phyloP scores from a whole-genome alignment of 352 stramenopile genomes.

The Pythium volutum region DNA sequence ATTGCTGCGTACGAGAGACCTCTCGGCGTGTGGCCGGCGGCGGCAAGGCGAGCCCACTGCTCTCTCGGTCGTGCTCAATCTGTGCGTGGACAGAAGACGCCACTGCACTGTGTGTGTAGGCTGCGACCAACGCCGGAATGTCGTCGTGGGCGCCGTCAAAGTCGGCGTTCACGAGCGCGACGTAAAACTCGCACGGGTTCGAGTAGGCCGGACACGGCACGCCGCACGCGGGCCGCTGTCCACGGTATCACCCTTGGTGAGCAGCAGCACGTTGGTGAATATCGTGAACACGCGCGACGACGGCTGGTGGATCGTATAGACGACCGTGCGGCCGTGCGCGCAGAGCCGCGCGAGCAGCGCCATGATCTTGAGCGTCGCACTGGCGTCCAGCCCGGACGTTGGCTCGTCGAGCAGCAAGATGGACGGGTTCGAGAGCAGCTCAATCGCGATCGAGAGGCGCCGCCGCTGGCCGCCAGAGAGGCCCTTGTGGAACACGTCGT shows the following conservation, averaged over 20 bases:
- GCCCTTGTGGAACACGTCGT: slow-evolving; percentile 84
- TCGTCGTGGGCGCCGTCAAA: slow-evolving; percentile 46
- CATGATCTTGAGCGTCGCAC: slow-evolving; percentile 88
- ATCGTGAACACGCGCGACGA: slow-evolving; percentile 66
- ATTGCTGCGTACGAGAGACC: slow-evolving; percentile 57
- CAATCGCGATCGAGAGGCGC: slow-evolving; percentile 90
- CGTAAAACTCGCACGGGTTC: slow-evolving; percentile 66
- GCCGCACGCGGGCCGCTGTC: slow-evolving; percentile 85
- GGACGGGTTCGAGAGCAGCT: slow-evolving; percentile 93
- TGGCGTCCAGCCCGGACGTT: slow-evolving; percentile 89
- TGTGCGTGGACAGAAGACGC: too few relatives aligned
- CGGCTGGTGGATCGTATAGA: slow-evolving; percentile 87
- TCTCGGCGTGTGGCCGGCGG: too few relatives aligned
- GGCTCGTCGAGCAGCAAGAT: slow-evolving; percentile 95
- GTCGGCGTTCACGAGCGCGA: slow-evolving; percentile 58
- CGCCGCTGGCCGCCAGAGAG: slow-evolving; percentile 89
- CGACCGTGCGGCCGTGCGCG: slow-evolving; percentile 58
- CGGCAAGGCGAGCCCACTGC: too few relatives aligned
- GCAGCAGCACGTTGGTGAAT: slow-evolving; percentile 62
- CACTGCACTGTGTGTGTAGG: slow-evolving; percentile 29
- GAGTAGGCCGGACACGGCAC: slow-evolving; percentile 63
- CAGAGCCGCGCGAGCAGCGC: slow-evolving; percentile 51
- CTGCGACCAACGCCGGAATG: slow-evolving; percentile 32
- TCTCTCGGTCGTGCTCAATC: slow-evolving; percentile 24
- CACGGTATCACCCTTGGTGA: slow-evolving; percentile 74